Evolutionary conservation across 495 filamentous ascomycete genomes (phyloP).

Genomic region (Apiosordaria backusii): DNA sequence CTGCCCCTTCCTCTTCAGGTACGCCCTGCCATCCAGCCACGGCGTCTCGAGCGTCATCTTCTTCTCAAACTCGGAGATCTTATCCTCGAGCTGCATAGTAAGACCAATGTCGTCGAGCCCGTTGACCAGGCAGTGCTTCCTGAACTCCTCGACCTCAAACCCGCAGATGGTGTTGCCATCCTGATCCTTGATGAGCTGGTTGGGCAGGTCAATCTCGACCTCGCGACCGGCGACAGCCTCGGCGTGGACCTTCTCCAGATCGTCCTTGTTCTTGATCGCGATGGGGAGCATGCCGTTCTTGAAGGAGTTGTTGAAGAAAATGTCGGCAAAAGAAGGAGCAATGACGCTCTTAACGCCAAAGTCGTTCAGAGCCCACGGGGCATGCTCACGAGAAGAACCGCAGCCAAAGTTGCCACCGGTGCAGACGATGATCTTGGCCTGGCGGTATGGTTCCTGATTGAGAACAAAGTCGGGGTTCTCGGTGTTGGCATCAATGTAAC

Average conservation of each 20-base stretch:
- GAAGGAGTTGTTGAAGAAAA: slow-evolving; percentile 99
- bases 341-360: slow-evolving; percentile 95
- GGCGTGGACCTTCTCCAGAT: slow-evolving; percentile 66
- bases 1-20: slow-evolving; percentile 66
- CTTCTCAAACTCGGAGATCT: slow-evolving; percentile 80
- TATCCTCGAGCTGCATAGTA: slow-evolving; percentile 85
- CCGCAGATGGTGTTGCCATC: slow-evolving; percentile 64
- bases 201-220: slow-evolving; percentile 85
- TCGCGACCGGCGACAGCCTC: slow-evolving; percentile 81
- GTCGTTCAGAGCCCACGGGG: slow-evolving; percentile 94
- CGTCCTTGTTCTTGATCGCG: slow-evolving; percentile 61
- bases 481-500: slow-evolving; percentile 66
- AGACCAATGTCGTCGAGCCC: slow-evolving; percentile 95
- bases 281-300: slow-evolving; percentile 99
- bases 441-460: slow-evolving; percentile 83
- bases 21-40: slow-evolving; percentile 88
- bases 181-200: slow-evolving; percentile 76
- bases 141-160: slow-evolving; percentile 88
- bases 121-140: slow-evolving; percentile 91
- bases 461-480: slow-evolving; percentile 82
- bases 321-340: slow-evolving; percentile 89
- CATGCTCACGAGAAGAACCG: slow-evolving; percentile 90
- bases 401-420: slow-evolving; percentile 96
- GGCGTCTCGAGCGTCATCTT: slow-evolving; percentile 74
- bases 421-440: slow-evolving; percentile 86